Evolutionary conservation across 805 yeast species (phyloP), one percentile per base, ranked within the genome.

Genomic region (Yarrowia sp.): DNA sequence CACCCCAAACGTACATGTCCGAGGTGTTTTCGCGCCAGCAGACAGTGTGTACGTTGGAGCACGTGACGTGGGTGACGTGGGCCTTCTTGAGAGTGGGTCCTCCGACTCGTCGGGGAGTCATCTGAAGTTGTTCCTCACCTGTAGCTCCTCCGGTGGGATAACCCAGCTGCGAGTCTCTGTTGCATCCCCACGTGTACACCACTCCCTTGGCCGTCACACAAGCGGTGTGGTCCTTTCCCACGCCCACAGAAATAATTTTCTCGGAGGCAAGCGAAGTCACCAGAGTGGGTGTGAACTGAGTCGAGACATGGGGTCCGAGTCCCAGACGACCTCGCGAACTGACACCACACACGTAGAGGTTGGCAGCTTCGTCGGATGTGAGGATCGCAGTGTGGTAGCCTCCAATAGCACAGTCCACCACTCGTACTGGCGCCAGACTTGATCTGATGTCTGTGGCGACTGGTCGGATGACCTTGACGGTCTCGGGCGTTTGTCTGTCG

Each of bases 151-250:
- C 53, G 1, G 66, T 65, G 13, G 70, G 75, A 6, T 78, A 81
- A 0, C 96, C 96, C 22, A 90, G 74, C 72, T 89, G 96, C n/a
- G 82, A 82, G 72, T 74, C 81, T 15, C 80, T 78, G 70, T 90
- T 90, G 67, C 84, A 79, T 0, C 98, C 98, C 96, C 97, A 92
- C 0, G 92, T 75, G 67, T 79, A 88, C 1, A 90, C 77, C n/a
- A 81, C 80, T 42, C 85, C 85, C 14, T 74, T 69, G 0, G 76
- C 70, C 0, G 88, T 82, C 18, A 89, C 69, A 0, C 83, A 87
- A 9, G 91, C 70, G 0, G 90, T 78, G 71, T 90, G 96, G 70
- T 88, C 88, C 69, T 85, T 84, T 62, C 91, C 85, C 0, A 86
- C 73, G 1, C 82, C 83, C 1, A 85, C 75, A 32, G 73, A 71